These are phyloP conservation scores for Podospora didyma DNA, from an alignment of 495 filamentous ascomycete species.

Conservation along the genomic window DNA sequence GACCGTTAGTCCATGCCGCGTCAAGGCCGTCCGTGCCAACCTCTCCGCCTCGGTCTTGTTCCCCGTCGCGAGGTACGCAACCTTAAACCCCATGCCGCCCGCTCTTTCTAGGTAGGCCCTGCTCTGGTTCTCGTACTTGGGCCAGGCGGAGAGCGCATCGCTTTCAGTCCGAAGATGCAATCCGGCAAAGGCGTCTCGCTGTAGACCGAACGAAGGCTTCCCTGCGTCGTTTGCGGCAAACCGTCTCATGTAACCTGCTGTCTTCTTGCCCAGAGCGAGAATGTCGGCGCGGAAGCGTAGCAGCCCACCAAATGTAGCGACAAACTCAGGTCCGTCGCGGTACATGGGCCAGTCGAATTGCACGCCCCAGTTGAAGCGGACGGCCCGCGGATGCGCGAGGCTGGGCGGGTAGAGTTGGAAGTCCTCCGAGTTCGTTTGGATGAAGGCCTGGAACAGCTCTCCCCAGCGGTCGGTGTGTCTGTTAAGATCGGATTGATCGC, in stretches of 20 bases:
- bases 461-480: conserved; percentile 42
- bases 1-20: conserved; percentile 19
- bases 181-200: conserved; percentile 28
- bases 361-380: conserved; percentile 42
- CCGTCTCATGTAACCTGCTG: conserved; percentile 25
- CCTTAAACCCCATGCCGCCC: conserved; percentile 22
- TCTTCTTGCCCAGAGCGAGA: conserved; percentile 25
- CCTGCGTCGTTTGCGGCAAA: conserved; percentile 15
- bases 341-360: conserved; percentile 42
- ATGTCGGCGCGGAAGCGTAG: conserved; percentile 36
- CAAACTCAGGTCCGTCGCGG: conserved; percentile 42
- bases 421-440: conserved; percentile 20
- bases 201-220: not conserved
- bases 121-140: conserved; percentile 38
- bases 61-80: conserved; percentile 39
- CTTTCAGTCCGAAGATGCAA: conserved; percentile 40
- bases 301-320: conserved; percentile 37
- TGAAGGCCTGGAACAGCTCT: conserved; percentile 24
- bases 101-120: conserved; percentile 29
- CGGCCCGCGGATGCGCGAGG: conserved; percentile 26
- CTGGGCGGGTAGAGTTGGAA: conserved; percentile 22
- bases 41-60: conserved; percentile 33
- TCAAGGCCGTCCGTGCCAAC: conserved; percentile 13
- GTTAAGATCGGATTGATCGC: conserved; percentile 41
- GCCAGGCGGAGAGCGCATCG: conserved; percentile 39